phyloP scores from a whole-genome alignment of 1,139 yeast genomes.

The Geotrichum macrosporum region DNA sequence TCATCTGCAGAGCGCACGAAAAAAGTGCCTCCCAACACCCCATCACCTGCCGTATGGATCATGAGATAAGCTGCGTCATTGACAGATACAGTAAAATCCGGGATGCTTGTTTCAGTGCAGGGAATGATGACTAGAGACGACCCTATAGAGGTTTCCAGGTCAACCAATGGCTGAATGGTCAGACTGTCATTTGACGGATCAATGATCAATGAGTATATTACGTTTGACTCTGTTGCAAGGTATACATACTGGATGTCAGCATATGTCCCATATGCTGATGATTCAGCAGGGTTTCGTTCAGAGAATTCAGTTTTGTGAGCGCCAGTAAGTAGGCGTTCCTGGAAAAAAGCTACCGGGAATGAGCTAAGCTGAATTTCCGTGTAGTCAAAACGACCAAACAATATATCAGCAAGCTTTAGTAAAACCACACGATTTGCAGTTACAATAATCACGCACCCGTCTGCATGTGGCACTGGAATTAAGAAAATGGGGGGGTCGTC shows the following conservation, averaged over 20 bases:
- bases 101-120: background rate
- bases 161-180: conserved; percentile 5
- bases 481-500: conserved; percentile 6
- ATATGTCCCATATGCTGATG: no score
- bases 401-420: conserved; percentile 4
- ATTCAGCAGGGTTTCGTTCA: background rate
- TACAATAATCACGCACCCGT: conserved; percentile 9
- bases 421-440: conserved; percentile 4
- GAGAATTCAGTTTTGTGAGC: background rate
- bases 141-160: conserved; percentile 14
- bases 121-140: conserved; percentile 3
- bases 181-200: conserved; percentile 6
- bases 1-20: conserved; percentile 10
- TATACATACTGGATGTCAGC: conserved; percentile 4
- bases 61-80: conserved; percentile 13
- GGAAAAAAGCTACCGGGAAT: conserved; percentile 9
- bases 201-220: conserved; percentile 6
- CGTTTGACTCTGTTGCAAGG: conserved; percentile 11
- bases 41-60: conserved; percentile 16
- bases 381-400: conserved; percentile 10
- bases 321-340: conserved; percentile 8
- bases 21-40: conserved; percentile 17
- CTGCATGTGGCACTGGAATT: conserved; percentile 6
- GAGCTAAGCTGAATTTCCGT: conserved; percentile 4
- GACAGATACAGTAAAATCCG: background rate